phyloP scores from a whole-genome alignment of 2,329 filamentous ascomycete genomes.

The Alternaria metachromatica region DNA sequence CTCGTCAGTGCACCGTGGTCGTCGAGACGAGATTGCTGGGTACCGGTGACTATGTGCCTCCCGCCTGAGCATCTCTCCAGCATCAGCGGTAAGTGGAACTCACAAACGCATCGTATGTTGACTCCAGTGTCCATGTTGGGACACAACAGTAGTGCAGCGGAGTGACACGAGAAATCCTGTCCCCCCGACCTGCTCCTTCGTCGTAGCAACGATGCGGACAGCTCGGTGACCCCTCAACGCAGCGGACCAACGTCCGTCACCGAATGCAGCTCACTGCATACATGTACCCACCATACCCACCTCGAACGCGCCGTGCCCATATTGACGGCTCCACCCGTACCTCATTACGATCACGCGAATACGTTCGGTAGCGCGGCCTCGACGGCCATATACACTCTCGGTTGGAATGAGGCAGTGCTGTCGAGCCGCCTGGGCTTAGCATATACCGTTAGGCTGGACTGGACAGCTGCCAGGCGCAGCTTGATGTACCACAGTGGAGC shows the following conservation, averaged over 20 bases:
- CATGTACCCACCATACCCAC: slow-evolving; percentile 7
- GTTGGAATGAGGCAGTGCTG: background rate
- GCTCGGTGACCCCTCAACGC: slow-evolving; percentile 1
- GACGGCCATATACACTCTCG: background rate
- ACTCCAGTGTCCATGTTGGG: background rate
- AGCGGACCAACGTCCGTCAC: slow-evolving; percentile 5
- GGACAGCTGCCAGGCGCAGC: background rate
- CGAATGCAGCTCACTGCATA: slow-evolving; percentile 6
- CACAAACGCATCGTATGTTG: background rate
- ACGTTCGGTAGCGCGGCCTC: background rate
- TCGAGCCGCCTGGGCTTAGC: background rate
- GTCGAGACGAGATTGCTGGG: background rate
- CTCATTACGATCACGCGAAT: background rate
- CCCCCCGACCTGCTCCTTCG: background rate
- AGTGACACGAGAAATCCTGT: background rate
- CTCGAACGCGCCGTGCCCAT: slow-evolving; percentile 2
- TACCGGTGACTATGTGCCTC: slow-evolving; percentile 1
- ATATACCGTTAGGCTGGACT: background rate
- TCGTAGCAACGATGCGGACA: slow-evolving; percentile 4
- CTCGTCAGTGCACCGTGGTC: background rate
- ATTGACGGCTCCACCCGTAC: slow-evolving; percentile 8
- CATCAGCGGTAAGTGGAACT: slow-evolving; percentile 10
- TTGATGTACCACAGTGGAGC: background rate
- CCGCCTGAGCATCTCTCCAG: background rate
- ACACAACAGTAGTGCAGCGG: background rate